Percentiles rank a stretch among this genome's conserved stretches.
Evolutionary conservation across 768 basidiomycete species (phyloP).

Genomic region (Arthromyces matolae): DNA sequence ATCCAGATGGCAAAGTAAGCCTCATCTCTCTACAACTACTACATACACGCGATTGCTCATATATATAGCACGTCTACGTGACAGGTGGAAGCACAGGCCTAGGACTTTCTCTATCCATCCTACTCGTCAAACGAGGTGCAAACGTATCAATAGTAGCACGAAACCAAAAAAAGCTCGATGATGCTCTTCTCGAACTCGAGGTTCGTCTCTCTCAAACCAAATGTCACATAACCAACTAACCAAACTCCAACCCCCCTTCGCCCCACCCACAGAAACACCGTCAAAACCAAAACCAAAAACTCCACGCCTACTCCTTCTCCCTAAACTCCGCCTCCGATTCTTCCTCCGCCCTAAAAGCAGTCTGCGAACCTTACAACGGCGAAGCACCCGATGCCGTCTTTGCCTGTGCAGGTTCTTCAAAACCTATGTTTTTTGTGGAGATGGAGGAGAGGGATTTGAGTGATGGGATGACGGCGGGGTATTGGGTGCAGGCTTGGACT

Average conservation of each 20-base stretch:
- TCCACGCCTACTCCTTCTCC: slow-evolving; percentile 65
- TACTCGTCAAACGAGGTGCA: slow-evolving; percentile 67
- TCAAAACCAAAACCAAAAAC: slow-evolving; percentile 50
- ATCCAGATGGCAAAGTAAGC: slow-evolving; percentile 44
- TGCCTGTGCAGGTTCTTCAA: slow-evolving; percentile 69
- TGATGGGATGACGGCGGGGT: slow-evolving; percentile 38
- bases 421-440: slow-evolving; percentile 77
- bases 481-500: slow-evolving; percentile 54
- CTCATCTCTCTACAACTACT: not conserved
- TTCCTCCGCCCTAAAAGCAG: slow-evolving; percentile 55
- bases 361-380: slow-evolving; percentile 49
- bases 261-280: slow-evolving; percentile 47
- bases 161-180: slow-evolving; percentile 57
- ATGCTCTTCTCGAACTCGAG: slow-evolving; percentile 61
- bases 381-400: slow-evolving; percentile 71
- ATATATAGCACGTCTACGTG: slow-evolving; percentile 73
- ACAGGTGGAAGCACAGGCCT: slow-evolving; percentile 84
- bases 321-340: slow-evolving; percentile 51
- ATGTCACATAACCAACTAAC: too few species aligned
- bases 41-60: not conserved
- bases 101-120: slow-evolving; percentile 67
- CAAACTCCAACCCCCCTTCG: too few species aligned
- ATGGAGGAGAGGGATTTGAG: slow-evolving; percentile 54
- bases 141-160: slow-evolving; percentile 85
- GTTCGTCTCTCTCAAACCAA: too few species aligned